phyloP scores from a whole-genome alignment of 805 yeast species.

The Priceomyces castillae region DNA sequence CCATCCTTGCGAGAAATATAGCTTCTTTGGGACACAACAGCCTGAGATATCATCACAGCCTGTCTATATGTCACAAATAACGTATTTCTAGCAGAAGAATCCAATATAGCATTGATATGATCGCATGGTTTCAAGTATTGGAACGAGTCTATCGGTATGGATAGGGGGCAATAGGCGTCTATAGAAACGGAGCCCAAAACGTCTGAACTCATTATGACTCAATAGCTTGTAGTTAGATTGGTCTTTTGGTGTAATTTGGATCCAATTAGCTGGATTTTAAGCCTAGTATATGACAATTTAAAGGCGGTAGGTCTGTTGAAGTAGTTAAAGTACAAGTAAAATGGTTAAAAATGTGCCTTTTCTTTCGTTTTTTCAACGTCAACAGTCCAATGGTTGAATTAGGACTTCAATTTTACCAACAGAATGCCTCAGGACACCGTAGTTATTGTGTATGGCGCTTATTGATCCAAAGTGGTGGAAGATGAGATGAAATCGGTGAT shows the following conservation, averaged over 20 bases:
- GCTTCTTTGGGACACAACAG: slow-evolving; percentile 24
- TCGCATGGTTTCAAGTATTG: slow-evolving; percentile 41
- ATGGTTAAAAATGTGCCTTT: not conserved
- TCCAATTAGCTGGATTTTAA: too few relatives aligned
- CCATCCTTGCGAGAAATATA: slow-evolving; percentile 38
- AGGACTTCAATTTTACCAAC: too few relatives aligned
- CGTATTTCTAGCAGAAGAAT: slow-evolving; percentile 47
- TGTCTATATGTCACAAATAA: slow-evolving; percentile 50
- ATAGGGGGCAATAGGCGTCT: not conserved
- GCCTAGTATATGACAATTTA: too few relatives aligned
- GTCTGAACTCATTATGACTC: not conserved
- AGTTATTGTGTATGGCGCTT: not conserved
- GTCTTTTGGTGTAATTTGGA: too few relatives aligned
- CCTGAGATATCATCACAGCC: slow-evolving; percentile 47
- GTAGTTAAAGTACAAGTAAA: not conserved
- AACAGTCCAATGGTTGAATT: too few relatives aligned
- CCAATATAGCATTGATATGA: slow-evolving; percentile 48
- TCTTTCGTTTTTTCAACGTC: not conserved
- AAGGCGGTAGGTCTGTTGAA: too few relatives aligned
- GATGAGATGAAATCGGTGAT: not conserved
- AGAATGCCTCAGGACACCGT: too few relatives aligned
- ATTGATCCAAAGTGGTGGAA: not conserved
- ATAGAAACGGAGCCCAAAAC: not conserved
- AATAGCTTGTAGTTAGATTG: too few relatives aligned
- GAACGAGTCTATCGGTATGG: not conserved